Percentiles rank a stretch among this genome's conserved stretches.
These are phyloP conservation scores for Phylloporus arenicola DNA, from an alignment of 768 basidiomycete genomes.

Conservation along the genomic window DNA sequence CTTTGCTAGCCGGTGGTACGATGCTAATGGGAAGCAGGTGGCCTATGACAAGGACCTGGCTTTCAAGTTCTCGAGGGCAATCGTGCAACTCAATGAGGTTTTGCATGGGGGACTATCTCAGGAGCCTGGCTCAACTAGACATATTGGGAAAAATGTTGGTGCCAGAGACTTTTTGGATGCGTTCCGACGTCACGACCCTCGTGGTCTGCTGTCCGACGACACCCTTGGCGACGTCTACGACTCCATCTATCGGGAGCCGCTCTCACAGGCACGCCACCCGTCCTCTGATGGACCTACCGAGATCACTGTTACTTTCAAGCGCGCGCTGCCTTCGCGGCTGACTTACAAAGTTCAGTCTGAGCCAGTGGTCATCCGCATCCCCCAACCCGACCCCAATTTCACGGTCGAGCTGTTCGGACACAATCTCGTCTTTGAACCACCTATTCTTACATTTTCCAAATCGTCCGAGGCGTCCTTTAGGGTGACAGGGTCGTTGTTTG, in stretches of 20 bases:
- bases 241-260: conserved; percentile 65
- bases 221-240: conserved; percentile 72
- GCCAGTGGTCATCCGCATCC: conserved; percentile 79
- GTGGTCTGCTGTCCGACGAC: conserved; percentile 66
- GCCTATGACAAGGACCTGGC: conserved; percentile 82
- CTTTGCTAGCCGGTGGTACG: conserved; percentile 87
- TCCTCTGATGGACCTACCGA: conserved; percentile 40
- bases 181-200: conserved; percentile 73
- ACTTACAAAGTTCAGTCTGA: conserved; percentile 89
- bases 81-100: conserved; percentile 85
- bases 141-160: conserved; percentile 55
- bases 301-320: conserved; percentile 63
- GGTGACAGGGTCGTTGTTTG: conserved; percentile 80
- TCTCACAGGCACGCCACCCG: conserved; percentile 62
- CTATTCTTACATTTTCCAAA: conserved; percentile 71
- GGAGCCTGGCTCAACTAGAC: conserved; percentile 50
- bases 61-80: conserved; percentile 67
- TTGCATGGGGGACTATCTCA: conserved; percentile 71
- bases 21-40: conserved; percentile 74
- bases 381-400: conserved; percentile 78
- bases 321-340: conserved; percentile 67
- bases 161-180: conserved; percentile 78
- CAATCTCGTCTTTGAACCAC: conserved; percentile 84
- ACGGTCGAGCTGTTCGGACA: conserved; percentile 82
- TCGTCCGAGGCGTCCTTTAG: conserved; percentile 84